Percentiles rank a stretch among this genome's conserved stretches.
Conservation (phyloP, 2,329 filamentous ascomycete genomes). For the Microcyclospora tardicrescens region DNA sequence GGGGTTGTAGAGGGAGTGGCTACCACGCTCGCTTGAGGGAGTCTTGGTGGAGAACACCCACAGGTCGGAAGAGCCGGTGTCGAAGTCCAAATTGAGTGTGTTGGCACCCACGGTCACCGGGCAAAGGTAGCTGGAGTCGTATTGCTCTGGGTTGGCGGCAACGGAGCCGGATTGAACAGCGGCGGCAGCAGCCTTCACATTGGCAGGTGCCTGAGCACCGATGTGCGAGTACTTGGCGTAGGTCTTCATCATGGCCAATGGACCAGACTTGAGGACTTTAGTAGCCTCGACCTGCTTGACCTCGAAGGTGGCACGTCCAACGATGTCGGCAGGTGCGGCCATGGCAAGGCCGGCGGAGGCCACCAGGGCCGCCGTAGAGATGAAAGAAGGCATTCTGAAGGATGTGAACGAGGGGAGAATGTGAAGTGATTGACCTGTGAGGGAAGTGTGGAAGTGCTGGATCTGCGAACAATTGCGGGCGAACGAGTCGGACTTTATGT, state of each 20-base stretch:
- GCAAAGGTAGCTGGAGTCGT: constrained; percentile 30
- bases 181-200: constrained; percentile 19
- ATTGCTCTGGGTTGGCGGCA: constrained; percentile 26
- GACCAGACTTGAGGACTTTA: constrained; percentile 25
- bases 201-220: constrained; percentile 16
- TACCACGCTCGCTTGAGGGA: constrained; percentile 34
- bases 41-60: constrained; percentile 56
- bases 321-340: constrained; percentile 18
- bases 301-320: constrained; percentile 14
- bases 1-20: constrained; percentile 47
- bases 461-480: too few species aligned
- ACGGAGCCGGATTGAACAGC: constrained; percentile 26
- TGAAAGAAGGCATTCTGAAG: constrained; percentile 1
- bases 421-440: too few species aligned
- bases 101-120: constrained; percentile 53
- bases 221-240: constrained; percentile 26
- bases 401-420: not conserved
- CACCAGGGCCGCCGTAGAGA: constrained; percentile 16
- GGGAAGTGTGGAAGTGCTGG: too few species aligned
- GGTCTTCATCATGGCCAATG: constrained; percentile 26
- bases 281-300: constrained; percentile 17
- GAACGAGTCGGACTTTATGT: too few species aligned
- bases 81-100: constrained; percentile 53
- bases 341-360: constrained; percentile 16
- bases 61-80: constrained; percentile 58